These are phyloP conservation scores for Colletotrichum eleusines DNA, from an alignment of 2,329 filamentous ascomycete genomes.

Conservation along the genomic window DNA sequence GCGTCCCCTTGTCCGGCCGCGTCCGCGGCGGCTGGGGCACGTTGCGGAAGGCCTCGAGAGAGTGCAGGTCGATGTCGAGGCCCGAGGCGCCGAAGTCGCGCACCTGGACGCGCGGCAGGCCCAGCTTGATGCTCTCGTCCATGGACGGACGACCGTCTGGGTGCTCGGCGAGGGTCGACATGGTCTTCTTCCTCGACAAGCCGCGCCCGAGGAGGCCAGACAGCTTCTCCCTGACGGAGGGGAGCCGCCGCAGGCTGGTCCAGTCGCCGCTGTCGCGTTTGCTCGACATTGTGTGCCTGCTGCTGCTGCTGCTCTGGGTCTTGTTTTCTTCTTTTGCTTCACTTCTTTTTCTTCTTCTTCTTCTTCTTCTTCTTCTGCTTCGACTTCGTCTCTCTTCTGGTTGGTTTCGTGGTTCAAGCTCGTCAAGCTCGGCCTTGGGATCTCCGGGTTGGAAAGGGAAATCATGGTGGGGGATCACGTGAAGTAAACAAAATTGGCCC, in stretches of 20 bases:
- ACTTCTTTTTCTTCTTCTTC: background rate
- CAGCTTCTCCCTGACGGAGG: slow-evolving; percentile 36
- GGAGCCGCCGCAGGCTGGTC: slow-evolving; percentile 24
- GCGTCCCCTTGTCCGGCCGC: background rate
- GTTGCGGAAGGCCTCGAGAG: slow-evolving; percentile 34
- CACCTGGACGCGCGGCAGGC: slow-evolving; percentile 27
- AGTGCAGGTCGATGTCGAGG: slow-evolving; percentile 33
- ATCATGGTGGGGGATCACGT: slow-evolving; percentile 32
- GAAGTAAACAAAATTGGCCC: slow-evolving; percentile 40
- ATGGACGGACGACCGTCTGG: slow-evolving; percentile 23
- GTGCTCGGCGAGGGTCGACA: slow-evolving; percentile 25
- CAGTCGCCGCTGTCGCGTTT: slow-evolving; percentile 33
- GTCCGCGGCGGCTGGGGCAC: slow-evolving; percentile 3
- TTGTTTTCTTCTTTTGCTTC: background rate
- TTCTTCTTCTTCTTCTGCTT: background rate
- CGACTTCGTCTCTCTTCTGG: slow-evolving; percentile 9
- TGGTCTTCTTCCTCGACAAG: slow-evolving; percentile 36
- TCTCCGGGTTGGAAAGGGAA: slow-evolving; percentile 8
- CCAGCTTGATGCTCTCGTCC: slow-evolving; percentile 21
- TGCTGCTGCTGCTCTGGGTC: background rate
- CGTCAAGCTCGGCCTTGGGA: background rate
- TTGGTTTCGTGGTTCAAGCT: slow-evolving; percentile 13
- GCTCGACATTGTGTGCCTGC: slow-evolving; percentile 22
- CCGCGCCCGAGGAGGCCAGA: slow-evolving; percentile 29
- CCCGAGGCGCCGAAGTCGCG: slow-evolving; percentile 31